Percentiles rank a stretch among this genome's conserved stretches.
These are phyloP conservation scores for Phaseolus coccineus DNA, from an alignment of 331 rosid species.

Conservation along the genomic window DNA sequence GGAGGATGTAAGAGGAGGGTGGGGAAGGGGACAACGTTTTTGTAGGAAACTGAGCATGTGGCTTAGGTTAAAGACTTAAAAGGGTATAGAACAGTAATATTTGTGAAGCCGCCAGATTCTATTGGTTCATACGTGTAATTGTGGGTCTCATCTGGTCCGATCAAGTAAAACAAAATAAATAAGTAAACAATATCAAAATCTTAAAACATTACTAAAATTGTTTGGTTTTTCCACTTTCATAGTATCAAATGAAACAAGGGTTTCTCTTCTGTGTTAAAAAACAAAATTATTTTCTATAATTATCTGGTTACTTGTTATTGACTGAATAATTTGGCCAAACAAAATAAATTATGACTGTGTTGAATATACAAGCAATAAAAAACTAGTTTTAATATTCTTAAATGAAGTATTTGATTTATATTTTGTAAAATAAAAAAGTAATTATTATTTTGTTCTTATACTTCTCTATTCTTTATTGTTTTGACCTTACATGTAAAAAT, in stretches of 20 bases:
- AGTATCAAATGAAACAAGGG: not conserved
- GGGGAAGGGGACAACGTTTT: slow-evolving; percentile 48
- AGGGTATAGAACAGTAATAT: slow-evolving; percentile 1
- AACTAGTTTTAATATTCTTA: not conserved
- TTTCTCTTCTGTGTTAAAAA: not conserved
- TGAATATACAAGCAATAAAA: not conserved
- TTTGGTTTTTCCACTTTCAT: not conserved
- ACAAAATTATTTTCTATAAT: not conserved
- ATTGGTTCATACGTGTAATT: not conserved
- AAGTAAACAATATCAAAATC: not conserved
- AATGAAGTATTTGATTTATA: not conserved
- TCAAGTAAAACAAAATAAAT: not conserved
- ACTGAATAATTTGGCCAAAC: not conserved
- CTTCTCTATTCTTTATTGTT: not conserved
- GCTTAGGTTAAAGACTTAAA: slow-evolving; percentile 47
- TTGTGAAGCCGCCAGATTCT: slow-evolving; percentile 6
- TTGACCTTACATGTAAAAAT: not conserved
- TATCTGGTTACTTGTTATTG: not conserved
- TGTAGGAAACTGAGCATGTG: slow-evolving; percentile 53
- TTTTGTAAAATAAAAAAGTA: not conserved
- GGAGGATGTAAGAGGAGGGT: not conserved
- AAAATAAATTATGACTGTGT: not conserved
- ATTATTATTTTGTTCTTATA: not conserved
- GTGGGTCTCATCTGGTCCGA: not conserved
- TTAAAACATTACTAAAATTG: not conserved